Evolutionary conservation across 1,139 yeast species (phyloP), one percentile per base, ranked within the genome.

Genomic region (Debaryomyces fabryi): DNA sequence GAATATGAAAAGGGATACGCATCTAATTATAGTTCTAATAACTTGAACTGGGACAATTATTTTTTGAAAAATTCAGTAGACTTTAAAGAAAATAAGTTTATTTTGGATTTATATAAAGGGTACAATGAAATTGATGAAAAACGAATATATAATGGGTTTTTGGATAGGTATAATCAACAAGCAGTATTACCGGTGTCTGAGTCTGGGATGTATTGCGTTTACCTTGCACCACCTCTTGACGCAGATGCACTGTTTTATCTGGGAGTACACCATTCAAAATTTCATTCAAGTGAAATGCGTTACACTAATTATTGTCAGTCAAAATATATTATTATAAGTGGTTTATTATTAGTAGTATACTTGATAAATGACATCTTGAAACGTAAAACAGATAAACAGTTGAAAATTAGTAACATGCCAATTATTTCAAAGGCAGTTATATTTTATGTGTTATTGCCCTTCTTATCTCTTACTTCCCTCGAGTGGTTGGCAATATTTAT

Each of bases 131-230:
- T 32, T 32, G 34, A 32, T 32, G 18, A 32, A 13, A 32, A 32
- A 12, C 15, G 34, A 32, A 32, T 32, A 3, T 32, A 32, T n/a
- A 32, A 32, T 15, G 34, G 34, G 4, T 32, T 9, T 32, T 32
- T 32, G n/a, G 34, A 32, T 3, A 45, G 49, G 12, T 50, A 50
- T 18, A 16, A 47, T 2, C n/a, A n/a, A n/a, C 58, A 50, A 33
- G 49, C 55, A 13, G 39, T 30, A 1, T 60, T 60, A 41, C 36
- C 49, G 1, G 63, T 67, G 6, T 51, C 58, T 4, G 52, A 59
- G 20, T 54, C 69, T 1, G 76, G 76, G 1, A 49, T 61, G 15
- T 71, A 71, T 50, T 71, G 76, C 58, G 65, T 66, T 21, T 71
- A 69, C 49, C 54, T 65, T 42, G 71, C 69, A 6, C 63, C 65